Conservation (phyloP, 2,329 filamentous ascomycete species). For the Monosporascus ibericus region DNA sequence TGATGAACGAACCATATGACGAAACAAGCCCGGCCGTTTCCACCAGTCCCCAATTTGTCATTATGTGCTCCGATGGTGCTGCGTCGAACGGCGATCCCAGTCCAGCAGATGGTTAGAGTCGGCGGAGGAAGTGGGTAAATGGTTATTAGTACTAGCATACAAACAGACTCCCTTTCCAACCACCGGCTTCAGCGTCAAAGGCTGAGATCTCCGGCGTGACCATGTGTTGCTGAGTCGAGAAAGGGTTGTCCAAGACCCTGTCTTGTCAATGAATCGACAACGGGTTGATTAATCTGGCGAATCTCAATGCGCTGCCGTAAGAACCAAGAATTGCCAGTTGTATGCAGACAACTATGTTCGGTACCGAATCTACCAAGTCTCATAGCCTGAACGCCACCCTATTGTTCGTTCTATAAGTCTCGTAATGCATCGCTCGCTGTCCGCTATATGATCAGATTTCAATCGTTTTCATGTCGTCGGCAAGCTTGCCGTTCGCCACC, state of each 20-base stretch:
- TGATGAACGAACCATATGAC: no score
- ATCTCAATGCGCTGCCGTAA: slow-evolving; percentile 5
- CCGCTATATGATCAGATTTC: slow-evolving; percentile 42
- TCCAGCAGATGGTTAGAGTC: not conserved
- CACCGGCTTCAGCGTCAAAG: not conserved
- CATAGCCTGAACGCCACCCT: slow-evolving; percentile 20
- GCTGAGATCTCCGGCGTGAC: not conserved
- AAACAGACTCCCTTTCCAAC: slow-evolving; percentile 11
- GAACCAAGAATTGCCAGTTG: slow-evolving; percentile 4
- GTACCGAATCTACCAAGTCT: slow-evolving; percentile 9
- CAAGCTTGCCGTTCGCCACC: slow-evolving; percentile 36
- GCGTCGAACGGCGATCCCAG: no score
- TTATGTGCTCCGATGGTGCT: no score
- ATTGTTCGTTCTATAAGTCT: slow-evolving; percentile 21
- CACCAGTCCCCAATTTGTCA: no score
- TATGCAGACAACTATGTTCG: slow-evolving; percentile 8
- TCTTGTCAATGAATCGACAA: slow-evolving; percentile 6
- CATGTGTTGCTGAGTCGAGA: not conserved
- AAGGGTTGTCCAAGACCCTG: slow-evolving; percentile 7
- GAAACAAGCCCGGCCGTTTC: no score
- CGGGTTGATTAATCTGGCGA: slow-evolving; percentile 6
- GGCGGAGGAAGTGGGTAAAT: slow-evolving; percentile 7
- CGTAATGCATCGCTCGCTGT: slow-evolving; percentile 20
- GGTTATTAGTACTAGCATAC: slow-evolving; percentile 23
- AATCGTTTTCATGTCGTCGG: slow-evolving; percentile 52